Conservation (phyloP, 345 rosid species). For the Euphorbia pulcherrima region DNA sequence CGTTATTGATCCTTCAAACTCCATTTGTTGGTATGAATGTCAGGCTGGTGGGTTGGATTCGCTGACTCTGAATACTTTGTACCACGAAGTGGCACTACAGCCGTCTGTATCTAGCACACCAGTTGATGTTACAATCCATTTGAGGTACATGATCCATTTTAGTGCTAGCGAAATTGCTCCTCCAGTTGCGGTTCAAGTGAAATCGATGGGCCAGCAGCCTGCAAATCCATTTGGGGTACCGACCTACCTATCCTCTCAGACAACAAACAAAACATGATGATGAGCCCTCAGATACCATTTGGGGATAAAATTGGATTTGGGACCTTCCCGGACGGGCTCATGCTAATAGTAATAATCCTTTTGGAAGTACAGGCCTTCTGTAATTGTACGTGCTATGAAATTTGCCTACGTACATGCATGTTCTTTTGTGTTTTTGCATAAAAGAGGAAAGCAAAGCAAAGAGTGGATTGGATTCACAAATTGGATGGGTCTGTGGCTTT, state of each 20-base stretch:
- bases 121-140: slow-evolving; percentile 96
- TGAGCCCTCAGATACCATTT: slow-evolving; percentile 62
- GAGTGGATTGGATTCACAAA: slow-evolving; percentile 7
- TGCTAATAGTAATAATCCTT: slow-evolving; percentile 66
- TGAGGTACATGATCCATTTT: slow-evolving; percentile 77
- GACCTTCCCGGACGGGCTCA: slow-evolving; percentile 47
- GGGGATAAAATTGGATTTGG: slow-evolving; percentile 54
- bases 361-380: slow-evolving; percentile 69
- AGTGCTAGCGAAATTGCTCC: slow-evolving; percentile 44
- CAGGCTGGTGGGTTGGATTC: slow-evolving; percentile 98
- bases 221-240: slow-evolving; percentile 71
- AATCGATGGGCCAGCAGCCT: slow-evolving; percentile 47
- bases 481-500: slow-evolving; percentile 26
- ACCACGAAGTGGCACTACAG: slow-evolving; percentile 78
- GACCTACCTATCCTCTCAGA: slow-evolving; percentile 47
- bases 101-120: slow-evolving; percentile 72
- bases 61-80: slow-evolving; percentile 74
- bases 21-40: slow-evolving; percentile 11
- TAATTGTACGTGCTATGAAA: slow-evolving; percentile 24
- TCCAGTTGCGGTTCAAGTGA: slow-evolving; percentile 55
- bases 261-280: slow-evolving; percentile 45
- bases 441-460: slow-evolving; percentile 5
- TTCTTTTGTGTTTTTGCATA: neutral
- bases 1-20: neutral
- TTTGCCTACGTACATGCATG: slow-evolving; percentile 11